phyloP scores from a whole-genome alignment of 2,329 filamentous ascomycete species.

The Ceratocystis harringtonii region DNA sequence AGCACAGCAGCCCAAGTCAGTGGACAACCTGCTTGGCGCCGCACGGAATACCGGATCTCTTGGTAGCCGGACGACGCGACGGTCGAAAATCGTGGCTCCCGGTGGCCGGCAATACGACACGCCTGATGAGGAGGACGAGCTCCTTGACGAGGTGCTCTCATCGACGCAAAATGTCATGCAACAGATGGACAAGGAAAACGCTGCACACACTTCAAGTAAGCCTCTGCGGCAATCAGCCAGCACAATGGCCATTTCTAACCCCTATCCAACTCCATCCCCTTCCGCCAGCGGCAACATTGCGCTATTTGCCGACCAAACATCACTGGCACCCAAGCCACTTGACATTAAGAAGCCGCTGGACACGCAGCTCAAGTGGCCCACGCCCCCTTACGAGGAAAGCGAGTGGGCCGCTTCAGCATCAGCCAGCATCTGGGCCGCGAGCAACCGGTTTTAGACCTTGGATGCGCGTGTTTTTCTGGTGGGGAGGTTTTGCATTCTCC shows the following conservation, averaged over 20 bases:
- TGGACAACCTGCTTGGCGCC: conserved; percentile 43
- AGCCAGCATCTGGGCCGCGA: conserved; percentile 63
- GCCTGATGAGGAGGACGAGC: conserved; percentile 89
- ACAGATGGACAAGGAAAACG: conserved; percentile 45
- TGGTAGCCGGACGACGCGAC: conserved; percentile 38
- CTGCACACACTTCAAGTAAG: conserved; percentile 24
- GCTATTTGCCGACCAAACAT: conserved; percentile 51
- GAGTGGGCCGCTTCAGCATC: conserved; percentile 80
- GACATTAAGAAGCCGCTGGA: conserved; percentile 45
- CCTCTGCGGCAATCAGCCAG: conserved; percentile 46
- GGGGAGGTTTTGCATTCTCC: conserved; percentile 8
- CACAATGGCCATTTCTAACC: conserved; percentile 45
- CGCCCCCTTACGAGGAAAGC: conserved; percentile 83
- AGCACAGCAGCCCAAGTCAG: conserved; percentile 46
- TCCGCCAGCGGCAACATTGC: conserved; percentile 71
- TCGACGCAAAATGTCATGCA: conserved; percentile 63
- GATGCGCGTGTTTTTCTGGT: conserved; percentile 3
- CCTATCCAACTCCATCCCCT: conserved; percentile 53
- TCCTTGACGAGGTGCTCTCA: conserved; percentile 74
- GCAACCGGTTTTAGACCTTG: conserved; percentile 41
- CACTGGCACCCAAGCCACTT: conserved; percentile 53
- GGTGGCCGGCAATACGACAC: conserved; percentile 80
- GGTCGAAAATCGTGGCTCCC: conserved; percentile 54
- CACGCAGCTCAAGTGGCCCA: conserved; percentile 65
- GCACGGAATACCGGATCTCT: conserved; percentile 27